Percentiles rank a stretch among this genome's conserved stretches.
phyloP scores from a whole-genome alignment of 78 protist species.

The Polysphondylium violaceum region DNA sequence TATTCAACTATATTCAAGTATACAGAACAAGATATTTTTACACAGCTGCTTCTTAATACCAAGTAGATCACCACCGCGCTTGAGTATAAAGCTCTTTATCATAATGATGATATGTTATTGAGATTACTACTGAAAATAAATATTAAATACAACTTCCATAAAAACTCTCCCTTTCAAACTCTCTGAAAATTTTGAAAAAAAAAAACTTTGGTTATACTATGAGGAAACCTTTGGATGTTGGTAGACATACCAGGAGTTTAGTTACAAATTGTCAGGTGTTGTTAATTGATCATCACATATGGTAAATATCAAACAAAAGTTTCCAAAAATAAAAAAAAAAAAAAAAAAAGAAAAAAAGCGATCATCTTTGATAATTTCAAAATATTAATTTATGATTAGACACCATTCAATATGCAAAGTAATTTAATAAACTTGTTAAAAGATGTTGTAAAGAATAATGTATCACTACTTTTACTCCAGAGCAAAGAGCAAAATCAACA shows the following conservation, averaged over 20 bases:
- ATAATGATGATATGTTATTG: background rate
- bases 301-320: no score
- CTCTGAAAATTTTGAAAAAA: background rate
- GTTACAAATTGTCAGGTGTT: no score
- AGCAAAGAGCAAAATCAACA: background rate
- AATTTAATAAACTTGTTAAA: conserved; percentile 8
- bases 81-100: no score
- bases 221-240: no score
- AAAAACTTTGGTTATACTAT: background rate
- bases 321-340: no score
- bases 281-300: no score
- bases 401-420: background rate
- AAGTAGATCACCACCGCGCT: background rate
- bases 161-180: no score
- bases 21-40: conserved; percentile 73
- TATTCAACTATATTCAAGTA: conserved; percentile 44
- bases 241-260: no score
- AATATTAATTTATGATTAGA: background rate
- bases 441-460: background rate
- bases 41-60: conserved; percentile 63
- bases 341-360: no score
- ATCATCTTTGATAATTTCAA: no score
- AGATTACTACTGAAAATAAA: no score
- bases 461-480: no score
- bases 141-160: background rate